These are phyloP conservation scores for Aspergillus texensis DNA, from an alignment of 2,329 filamentous ascomycete genomes.

Conservation along the genomic window DNA sequence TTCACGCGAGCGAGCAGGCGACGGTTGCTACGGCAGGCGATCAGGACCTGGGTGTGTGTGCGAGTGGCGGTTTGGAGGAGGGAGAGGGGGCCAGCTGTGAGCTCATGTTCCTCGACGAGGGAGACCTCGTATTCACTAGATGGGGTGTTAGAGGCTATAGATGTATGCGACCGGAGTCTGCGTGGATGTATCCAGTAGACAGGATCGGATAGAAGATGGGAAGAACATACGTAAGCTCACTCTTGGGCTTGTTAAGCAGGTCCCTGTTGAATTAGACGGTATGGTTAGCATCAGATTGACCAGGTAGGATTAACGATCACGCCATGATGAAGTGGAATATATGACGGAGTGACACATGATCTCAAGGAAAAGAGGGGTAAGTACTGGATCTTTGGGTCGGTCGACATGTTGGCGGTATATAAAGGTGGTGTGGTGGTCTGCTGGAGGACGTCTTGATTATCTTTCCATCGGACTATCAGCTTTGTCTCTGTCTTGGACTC, in stretches of 20 bases:
- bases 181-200: conserved; percentile 11
- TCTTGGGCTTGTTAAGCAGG: conserved; percentile 83
- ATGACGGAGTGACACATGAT: conserved; percentile 19
- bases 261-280: conserved; percentile 62
- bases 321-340: conserved; percentile 17
- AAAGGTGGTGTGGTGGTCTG: conserved; percentile 10
- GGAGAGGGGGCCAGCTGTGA: conserved; percentile 79
- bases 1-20: conserved; percentile 97
- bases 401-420: conserved; percentile 55
- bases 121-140: conserved; percentile 86
- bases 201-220: conserved; percentile 7
- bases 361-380: conserved; percentile 19
- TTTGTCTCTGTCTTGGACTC: conserved; percentile 1
- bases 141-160: conserved; percentile 20
- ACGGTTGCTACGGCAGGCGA: conserved; percentile 96
- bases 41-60: conserved; percentile 92
- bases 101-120: conserved; percentile 77
- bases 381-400: conserved; percentile 72
- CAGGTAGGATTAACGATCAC: background rate
- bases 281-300: conserved; percentile 16
- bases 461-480: background rate
- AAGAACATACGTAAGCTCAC: conserved; percentile 80
- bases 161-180: conserved; percentile 19
- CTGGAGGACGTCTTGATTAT: background rate
- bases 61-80: conserved; percentile 97